These are phyloP conservation scores for Nemophila menziesii DNA, from an alignment of 257 asterid genomes.

Conservation along the genomic window DNA sequence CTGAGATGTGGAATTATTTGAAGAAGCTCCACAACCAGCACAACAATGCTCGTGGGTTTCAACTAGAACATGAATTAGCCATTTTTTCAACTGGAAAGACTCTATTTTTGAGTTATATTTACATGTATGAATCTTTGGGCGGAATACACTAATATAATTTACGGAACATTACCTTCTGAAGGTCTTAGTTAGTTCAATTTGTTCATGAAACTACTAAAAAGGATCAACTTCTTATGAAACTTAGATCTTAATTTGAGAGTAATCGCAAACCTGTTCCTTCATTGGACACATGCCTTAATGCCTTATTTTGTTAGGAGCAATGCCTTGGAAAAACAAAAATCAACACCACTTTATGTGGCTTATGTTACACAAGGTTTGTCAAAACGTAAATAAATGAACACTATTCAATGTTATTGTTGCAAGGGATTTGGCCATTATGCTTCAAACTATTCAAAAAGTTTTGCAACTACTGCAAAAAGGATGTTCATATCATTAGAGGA, in stretches of 20 bases:
- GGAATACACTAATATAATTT: background rate
- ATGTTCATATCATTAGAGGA: background rate
- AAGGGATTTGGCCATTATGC: constrained; percentile 1
- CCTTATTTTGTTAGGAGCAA: background rate
- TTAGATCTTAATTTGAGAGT: background rate
- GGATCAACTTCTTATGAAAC: background rate
- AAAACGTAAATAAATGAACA: background rate
- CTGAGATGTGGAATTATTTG: no score
- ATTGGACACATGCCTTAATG: background rate
- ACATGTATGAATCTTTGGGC: background rate
- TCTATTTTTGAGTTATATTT: background rate
- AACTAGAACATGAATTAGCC: background rate
- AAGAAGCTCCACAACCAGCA: background rate
- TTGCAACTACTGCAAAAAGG: background rate
- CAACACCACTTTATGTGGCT: background rate
- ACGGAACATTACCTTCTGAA: background rate
- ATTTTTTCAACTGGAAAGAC: no score
- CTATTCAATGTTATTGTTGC: constrained; percentile 1
- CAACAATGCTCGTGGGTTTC: background rate
- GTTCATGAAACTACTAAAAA: background rate
- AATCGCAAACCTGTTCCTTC: background rate
- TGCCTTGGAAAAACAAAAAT: no score
- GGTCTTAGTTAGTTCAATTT: background rate
- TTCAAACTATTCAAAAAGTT: background rate
- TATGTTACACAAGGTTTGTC: background rate